Base-by-base conservation (phyloP, 202 grass and related monocot species). In the Cymbopogon flexuosus region DNA sequence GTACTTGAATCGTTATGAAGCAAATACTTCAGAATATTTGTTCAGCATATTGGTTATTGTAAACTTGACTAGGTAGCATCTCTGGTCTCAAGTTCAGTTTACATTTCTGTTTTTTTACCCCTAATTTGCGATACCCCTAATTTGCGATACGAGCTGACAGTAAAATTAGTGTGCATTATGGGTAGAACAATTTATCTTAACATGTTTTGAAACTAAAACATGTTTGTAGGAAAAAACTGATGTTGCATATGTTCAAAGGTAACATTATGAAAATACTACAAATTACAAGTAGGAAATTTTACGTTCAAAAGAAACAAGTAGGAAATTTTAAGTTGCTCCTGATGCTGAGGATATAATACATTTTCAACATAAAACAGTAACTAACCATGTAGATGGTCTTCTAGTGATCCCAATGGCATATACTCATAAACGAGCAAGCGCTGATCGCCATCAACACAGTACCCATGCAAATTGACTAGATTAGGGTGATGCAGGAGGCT, bases 361-460 rank as follows among this genome's bases (percentile, higher is more conserved):
- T 62, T 78, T 62, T 1, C 16, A 74, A 82, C 10, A 68, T 42
- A 67, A 73, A 73, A 54, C 34, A 43, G 30, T 73, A 64, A 83
- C 82, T 89, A 89, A 94, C 94, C 88, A 51, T 94, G 93, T 33
- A 97, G 79, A 82, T 87, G 91, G 69, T 90, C 85, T 81, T 97
- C 78, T 77, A 97, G 77, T 37, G 91, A 97, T 81, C 94, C 94
- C 72, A 88, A 74, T 35, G 84, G 62, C 94, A 97, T 94, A 83
- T 90, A 97, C 78, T 97, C 91, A 47, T 97, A 97, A 15, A 97
- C 87, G 5, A 97, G 84, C 59, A 97, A 83, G 72, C 87, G 88
- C 70, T 94, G 94, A 56, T 88, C 62, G 5, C 92, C 90, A 61
- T 94, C 89, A 63, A 90, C 71, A 41, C 94, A 97, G 66, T 97